phyloP scores from a whole-genome alignment of 176 grass and related monocot species.

The Raddia guianensis region DNA sequence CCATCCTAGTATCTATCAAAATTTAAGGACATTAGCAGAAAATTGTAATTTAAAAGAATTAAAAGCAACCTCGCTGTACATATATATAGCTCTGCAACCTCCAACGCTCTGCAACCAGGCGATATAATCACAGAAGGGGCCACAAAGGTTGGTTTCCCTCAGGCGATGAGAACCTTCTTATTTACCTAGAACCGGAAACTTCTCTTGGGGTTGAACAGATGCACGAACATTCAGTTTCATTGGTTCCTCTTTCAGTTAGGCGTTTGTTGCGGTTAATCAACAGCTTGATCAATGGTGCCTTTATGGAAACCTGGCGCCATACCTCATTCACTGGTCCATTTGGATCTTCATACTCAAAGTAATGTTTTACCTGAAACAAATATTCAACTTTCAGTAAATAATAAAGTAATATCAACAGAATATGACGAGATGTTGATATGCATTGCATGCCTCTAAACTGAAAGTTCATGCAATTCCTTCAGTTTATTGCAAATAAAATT shows the following conservation, averaged over 20 bases:
- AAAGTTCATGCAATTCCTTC: background rate
- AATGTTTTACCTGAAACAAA: constrained; percentile 70
- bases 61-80: constrained; percentile 23
- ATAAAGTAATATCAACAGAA: constrained; percentile 32
- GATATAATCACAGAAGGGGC: background rate
- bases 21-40: constrained; percentile 19
- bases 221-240: constrained; percentile 73
- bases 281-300: constrained; percentile 77
- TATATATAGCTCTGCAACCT: constrained; percentile 20
- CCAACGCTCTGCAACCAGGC: constrained; percentile 12
- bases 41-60: background rate
- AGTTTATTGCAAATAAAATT: background rate
- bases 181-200: constrained; percentile 35
- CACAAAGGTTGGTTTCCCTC: constrained; percentile 12
- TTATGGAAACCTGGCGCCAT: constrained; percentile 91
- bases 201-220: constrained; percentile 60
- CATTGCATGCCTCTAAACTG: constrained; percentile 26
- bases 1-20: constrained; percentile 41
- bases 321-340: constrained; percentile 89
- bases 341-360: constrained; percentile 83
- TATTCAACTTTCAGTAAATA: constrained; percentile 12
- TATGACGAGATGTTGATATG: constrained; percentile 2
- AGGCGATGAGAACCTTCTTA: constrained; percentile 5
- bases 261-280: constrained; percentile 86
- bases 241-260: constrained; percentile 54